These are phyloP conservation scores for Trichophyton verrucosum DNA, from an alignment of 2,329 filamentous ascomycete genomes.

Conservation along the genomic window DNA sequence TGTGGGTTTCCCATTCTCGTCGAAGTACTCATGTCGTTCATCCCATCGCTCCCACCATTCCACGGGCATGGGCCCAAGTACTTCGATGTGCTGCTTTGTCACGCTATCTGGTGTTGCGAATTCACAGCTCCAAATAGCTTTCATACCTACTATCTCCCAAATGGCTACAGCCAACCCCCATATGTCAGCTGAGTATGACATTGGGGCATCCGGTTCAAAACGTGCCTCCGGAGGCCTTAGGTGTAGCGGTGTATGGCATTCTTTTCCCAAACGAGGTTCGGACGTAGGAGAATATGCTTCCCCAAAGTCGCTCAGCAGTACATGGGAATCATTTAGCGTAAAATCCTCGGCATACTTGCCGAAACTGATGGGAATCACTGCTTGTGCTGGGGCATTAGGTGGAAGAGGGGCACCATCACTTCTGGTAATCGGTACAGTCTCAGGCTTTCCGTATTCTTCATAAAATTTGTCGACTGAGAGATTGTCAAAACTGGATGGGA, in stretches of 20 bases:
- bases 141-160: slow-evolving; percentile 21
- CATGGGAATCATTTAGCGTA: slow-evolving; percentile 15
- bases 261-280: slow-evolving; percentile 16
- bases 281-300: slow-evolving; percentile 20
- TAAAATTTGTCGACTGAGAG: slow-evolving; percentile 18
- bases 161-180: slow-evolving; percentile 20
- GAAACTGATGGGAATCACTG: slow-evolving; percentile 14
- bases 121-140: slow-evolving; percentile 13
- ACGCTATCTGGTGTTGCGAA: slow-evolving; percentile 8
- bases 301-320: slow-evolving; percentile 24
- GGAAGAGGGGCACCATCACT: slow-evolving; percentile 15
- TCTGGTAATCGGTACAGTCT: slow-evolving; percentile 13
- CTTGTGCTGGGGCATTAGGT: slow-evolving; percentile 14
- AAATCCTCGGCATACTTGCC: slow-evolving; percentile 18
- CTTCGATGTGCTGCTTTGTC: slow-evolving; percentile 12
- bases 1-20: slow-evolving; percentile 9
- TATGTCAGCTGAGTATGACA: slow-evolving; percentile 19
- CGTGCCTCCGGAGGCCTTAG: slow-evolving; percentile 17
- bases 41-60: slow-evolving; percentile 16
- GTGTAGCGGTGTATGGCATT: slow-evolving; percentile 16
- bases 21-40: slow-evolving; percentile 12
- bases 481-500: slow-evolving; percentile 11
- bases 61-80: slow-evolving; percentile 13
- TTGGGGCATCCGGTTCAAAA: slow-evolving; percentile 15
- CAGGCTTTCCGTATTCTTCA: slow-evolving; percentile 17